Base-by-base conservation (phyloP, 2,329 filamentous ascomycete species). In the Rosellinia necatrix region DNA sequence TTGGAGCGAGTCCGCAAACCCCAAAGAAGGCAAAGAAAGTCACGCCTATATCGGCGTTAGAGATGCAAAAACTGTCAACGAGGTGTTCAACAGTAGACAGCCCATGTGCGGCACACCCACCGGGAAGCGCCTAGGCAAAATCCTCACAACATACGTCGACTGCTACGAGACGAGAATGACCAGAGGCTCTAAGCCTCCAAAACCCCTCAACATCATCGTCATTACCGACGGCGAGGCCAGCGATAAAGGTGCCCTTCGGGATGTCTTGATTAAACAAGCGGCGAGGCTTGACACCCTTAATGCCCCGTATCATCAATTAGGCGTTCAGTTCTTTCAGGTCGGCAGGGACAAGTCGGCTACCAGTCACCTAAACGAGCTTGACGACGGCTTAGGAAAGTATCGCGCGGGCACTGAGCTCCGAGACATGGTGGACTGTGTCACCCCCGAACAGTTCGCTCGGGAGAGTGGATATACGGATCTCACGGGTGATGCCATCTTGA, bases 271-370 rank as follows among this genome's bases (percentile, higher is more conserved):
- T 35, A 71, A 74, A 3, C 78, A 83, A 1, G 93, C 92, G 0
- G 81, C 80, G 71, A 86, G 84, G 67, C 82, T 97, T 27, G 88
- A 94, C 67, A 73, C 73, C 48, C 71, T 89, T 6, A 80, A 86
- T 7, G 91, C 91, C 0, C 85, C 88, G 3, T 81, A 86, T 1
- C 89, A 89, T 78, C 94, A 97, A 75, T 78, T 97, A 7, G 93
- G 93, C 29, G 85, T 97, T 53, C 93, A 97, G 72, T 97, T 97
- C 77, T 96, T 97, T 78, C 93, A 97, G 74, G 89, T 97, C 40
- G 93, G 94, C 53, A 80, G 83, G 46, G 90, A 96, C 64, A 68
- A 75, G 0, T 76, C 73, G 0, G 93, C 92, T 0, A 78, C 80
- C 1, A 73, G 79, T 62, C 85, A 88, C 52, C 77, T 97, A 34